Evolutionary conservation across 352 stramenopile genomes (phyloP), one percentile per base, ranked within the genome.

Genomic region (Phytopythium litorale): DNA sequence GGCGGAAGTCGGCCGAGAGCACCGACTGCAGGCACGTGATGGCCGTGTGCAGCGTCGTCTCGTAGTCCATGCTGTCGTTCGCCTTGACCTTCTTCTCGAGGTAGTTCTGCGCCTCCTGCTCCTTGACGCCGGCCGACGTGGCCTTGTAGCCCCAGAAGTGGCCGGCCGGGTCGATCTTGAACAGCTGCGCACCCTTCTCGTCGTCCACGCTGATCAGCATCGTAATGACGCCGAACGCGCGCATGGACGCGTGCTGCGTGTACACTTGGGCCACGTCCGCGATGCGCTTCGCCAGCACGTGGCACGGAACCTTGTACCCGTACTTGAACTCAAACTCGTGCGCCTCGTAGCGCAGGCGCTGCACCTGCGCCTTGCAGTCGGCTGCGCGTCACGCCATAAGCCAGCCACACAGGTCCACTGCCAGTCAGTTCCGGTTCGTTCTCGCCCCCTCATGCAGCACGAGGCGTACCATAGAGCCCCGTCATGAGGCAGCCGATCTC

Each of bases 51-150:
- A 99, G 87, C 52, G 96, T 98, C 52, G 92, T 83, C 69, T 98
- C 89, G n/a, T 89, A 75, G 70, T 97, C 86, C 84, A 98, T 98
- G 37, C 61, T 64, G n/a, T 79, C 61, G 70, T 96, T 94, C 56
- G 84, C 81, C 78, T 96, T 96, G 30, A 98, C 88, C 79, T 98
- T 97, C 78, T 99, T 99, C 80, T 99, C 98, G 49, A 99, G 85
- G 82, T 98, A 98, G 76, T 99, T 99, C 65, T 98, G 97, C 33
- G 97, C 97, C 79, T 99, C 97, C 79, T 99, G 96, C 68, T 99
- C 95, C 82, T 99, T 99, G 16, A 91, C 77, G 21, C 98, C 98
- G 1, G 92, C 87, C 9, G 97, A 91, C 7, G 94, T 97, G 42
- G 94, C 97, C 72, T 91, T 93, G 82, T 93, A 93, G 43, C 97